phyloP scores from a whole-genome alignment of 2,329 filamentous ascomycete genomes.

The Fusarium sp. region DNA sequence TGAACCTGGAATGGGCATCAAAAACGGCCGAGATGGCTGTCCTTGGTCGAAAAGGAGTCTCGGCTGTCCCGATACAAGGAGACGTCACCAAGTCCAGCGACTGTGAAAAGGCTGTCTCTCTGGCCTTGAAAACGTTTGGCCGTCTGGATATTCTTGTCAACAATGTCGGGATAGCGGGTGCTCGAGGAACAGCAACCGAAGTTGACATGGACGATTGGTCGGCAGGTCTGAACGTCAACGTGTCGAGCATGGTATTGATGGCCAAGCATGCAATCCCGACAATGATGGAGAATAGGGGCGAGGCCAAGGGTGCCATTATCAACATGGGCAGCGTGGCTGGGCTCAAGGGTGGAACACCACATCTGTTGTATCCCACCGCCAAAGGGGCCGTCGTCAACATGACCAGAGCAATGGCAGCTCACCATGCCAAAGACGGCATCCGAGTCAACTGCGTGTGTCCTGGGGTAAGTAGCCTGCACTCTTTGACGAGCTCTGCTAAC shows the following conservation, averaged over 20 bases:
- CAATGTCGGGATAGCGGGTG: slow-evolving; percentile 72
- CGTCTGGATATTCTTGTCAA: slow-evolving; percentile 74
- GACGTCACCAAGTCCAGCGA: slow-evolving; percentile 68
- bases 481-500: not conserved
- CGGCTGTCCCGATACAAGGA: slow-evolving; percentile 57
- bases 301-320: slow-evolving; percentile 64
- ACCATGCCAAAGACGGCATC: slow-evolving; percentile 60
- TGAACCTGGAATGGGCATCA: slow-evolving; percentile 61
- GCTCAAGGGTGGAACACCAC: slow-evolving; percentile 58
- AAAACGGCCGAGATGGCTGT: slow-evolving; percentile 66
- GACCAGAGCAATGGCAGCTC: slow-evolving; percentile 64
- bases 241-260: slow-evolving; percentile 75
- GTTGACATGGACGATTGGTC: slow-evolving; percentile 71
- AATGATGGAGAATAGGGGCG: slow-evolving; percentile 66
- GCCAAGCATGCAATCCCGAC: slow-evolving; percentile 70
- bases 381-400: slow-evolving; percentile 64
- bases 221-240: slow-evolving; percentile 69
- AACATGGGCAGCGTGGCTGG: slow-evolving; percentile 75
- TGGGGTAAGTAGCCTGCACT: slow-evolving; percentile 37
- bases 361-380: slow-evolving; percentile 60
- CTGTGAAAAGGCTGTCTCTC: slow-evolving; percentile 58
- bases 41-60: slow-evolving; percentile 35
- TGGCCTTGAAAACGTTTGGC: slow-evolving; percentile 62
- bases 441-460: slow-evolving; percentile 64
- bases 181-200: slow-evolving; percentile 68